A percentile compares a stretch with the other conserved stretches of the same genome.
These are phyloP conservation scores for Collybia mongolica DNA, from an alignment of 768 basidiomycete species.

Conservation along the genomic window DNA sequence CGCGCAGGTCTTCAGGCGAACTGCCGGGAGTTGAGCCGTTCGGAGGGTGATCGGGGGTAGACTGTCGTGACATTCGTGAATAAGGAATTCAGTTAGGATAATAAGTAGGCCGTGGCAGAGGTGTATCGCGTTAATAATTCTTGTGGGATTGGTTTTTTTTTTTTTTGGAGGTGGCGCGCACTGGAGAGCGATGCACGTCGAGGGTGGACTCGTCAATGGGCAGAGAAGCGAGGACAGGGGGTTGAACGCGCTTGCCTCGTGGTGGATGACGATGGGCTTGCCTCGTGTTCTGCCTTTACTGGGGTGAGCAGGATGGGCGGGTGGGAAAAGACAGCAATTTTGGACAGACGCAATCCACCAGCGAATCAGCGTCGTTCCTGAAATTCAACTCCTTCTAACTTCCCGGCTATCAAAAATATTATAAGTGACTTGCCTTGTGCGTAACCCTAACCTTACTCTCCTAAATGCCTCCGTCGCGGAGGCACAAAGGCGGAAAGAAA, in stretches of 20 bases:
- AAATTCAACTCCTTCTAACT: slow-evolving; percentile 21
- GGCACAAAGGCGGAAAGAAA: too few relatives aligned
- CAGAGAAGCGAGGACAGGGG: slow-evolving; percentile 16
- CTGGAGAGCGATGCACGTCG: slow-evolving; percentile 17
- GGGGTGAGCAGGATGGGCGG: slow-evolving; percentile 21
- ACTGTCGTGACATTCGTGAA: slow-evolving; percentile 39
- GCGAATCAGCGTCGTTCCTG: slow-evolving; percentile 17
- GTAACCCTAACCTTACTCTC: slow-evolving; percentile 14
- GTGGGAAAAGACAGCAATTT: slow-evolving; percentile 13
- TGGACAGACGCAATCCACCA: slow-evolving; percentile 2
- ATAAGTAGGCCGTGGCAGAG: slow-evolving; percentile 6
- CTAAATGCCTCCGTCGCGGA: too few relatives aligned
- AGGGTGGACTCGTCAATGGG: slow-evolving; percentile 11
- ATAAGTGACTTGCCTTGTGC: too few relatives aligned
- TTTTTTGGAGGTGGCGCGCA: slow-evolving; percentile 16
- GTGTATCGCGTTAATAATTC: slow-evolving; percentile 34
- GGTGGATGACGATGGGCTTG: slow-evolving; percentile 32
- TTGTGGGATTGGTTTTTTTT: too few relatives aligned
- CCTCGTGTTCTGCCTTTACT: slow-evolving; percentile 52
- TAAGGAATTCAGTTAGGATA: slow-evolving; percentile 10
- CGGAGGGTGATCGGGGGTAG: slow-evolving; percentile 25
- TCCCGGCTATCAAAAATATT: slow-evolving; percentile 1
- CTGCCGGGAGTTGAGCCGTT: slow-evolving; percentile 22
- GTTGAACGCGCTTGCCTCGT: slow-evolving; percentile 44
- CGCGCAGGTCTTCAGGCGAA: slow-evolving; percentile 18